Base-by-base conservation (phyloP, 495 filamentous ascomycete species). In the Cryomyces antarcticus region DNA sequence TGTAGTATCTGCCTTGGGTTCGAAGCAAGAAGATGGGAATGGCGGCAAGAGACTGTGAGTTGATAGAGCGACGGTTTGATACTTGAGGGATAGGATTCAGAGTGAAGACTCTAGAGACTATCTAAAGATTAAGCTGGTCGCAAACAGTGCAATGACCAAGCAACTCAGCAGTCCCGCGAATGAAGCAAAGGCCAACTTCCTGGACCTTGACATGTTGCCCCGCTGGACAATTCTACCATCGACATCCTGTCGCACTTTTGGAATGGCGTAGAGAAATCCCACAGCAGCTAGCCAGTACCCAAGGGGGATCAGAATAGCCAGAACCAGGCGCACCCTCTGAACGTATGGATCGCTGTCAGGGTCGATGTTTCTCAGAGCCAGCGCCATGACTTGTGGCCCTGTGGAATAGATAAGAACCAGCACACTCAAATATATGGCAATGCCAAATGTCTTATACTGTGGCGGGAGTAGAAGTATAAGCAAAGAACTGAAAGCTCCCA, bases 371-470 rank as follows among this genome's bases (percentile, higher is more conserved):
- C 48, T 33, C 37, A 58, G 33, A 13, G 55, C 55, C 5, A 58
- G 34, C 0, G 51, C 55, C 13, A 57, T 46, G 13, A 57, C 52
- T 44, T 58, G 46, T 6, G 55, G 55, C 4, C 55, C 55, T 5
- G 54, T 42, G 6, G 49, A 49, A 13, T 55, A 57, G 24, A 61
- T 51, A 29, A 59, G 41, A n/a, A 55, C 53, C 39, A 51, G 48
- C 3, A 54, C 49, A 5, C 43, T 28, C 12, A 37, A 41, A 33
- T 48, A 60, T 7, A 61, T 49, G 0, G 57, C 48, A n/a, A 59
- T 42, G 3, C 49, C 55, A 33, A 61, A 57, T 6, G 58, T 61
- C 46, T 62, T 62, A 45, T 53, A 50, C 5, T 30, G 41, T 28
- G 55, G 57, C 24, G 53, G 53, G 0, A 61, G 44, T 4, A 61